Percentiles rank a stretch among this genome's conserved stretches.
Conservation (phyloP, 805 yeast species). For the Dipodascus geniculatus region DNA sequence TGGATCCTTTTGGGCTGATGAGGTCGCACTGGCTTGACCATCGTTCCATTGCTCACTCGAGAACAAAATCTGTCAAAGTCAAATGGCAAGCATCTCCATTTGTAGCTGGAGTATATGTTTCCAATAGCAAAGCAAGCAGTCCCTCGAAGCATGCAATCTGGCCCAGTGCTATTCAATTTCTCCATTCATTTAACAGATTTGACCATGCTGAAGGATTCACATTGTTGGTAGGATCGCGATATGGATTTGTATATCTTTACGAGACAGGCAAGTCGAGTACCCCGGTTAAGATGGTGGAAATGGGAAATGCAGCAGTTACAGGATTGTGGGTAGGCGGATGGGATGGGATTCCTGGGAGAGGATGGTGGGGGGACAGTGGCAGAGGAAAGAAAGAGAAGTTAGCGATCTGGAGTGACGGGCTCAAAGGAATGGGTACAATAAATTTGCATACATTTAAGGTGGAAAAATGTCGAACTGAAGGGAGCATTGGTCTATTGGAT, state of each 20-base stretch:
- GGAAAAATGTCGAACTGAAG: background rate
- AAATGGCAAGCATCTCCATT: background rate
- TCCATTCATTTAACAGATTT: background rate
- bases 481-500: background rate
- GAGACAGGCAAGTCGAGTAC: background rate
- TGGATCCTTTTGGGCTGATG: background rate
- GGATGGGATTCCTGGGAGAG: background rate
- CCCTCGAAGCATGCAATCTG: background rate
- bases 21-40: background rate
- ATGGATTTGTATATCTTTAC: background rate
- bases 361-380: background rate
- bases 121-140: background rate
- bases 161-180: background rate
- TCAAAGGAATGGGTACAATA: background rate
- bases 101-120: background rate
- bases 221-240: slow-evolving; percentile 1
- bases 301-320: background rate
- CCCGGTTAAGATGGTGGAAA: background rate
- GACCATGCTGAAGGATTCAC: background rate
- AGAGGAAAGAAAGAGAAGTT: background rate
- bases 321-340: background rate
- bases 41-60: background rate
- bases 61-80: background rate
- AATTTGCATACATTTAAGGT: background rate
- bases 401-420: background rate